A percentile compares a stretch with the other conserved stretches of the same genome.
Evolutionary conservation across 768 basidiomycete genomes (phyloP).

Genomic region (Lyophyllum shimeji): DNA sequence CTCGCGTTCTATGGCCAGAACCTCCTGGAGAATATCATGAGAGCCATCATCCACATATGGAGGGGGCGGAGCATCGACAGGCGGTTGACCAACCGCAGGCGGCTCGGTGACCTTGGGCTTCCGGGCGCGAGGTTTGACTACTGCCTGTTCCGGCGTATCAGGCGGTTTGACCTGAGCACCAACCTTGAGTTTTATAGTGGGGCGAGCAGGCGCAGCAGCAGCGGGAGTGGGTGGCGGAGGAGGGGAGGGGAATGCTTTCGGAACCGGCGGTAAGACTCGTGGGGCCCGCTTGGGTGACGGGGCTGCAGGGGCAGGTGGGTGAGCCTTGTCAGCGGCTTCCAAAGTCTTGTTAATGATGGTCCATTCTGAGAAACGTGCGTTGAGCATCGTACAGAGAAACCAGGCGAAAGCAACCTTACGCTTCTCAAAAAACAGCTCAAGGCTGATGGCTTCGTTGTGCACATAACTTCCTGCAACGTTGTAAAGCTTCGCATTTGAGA

Average conservation of each 20-base stretch:
- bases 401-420: conserved; percentile 44
- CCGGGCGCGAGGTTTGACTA: conserved; percentile 36
- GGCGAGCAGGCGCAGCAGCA: conserved; percentile 38
- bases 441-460: conserved; percentile 68
- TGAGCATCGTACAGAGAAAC: not conserved
- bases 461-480: conserved; percentile 72
- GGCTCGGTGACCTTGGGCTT: conserved; percentile 43
- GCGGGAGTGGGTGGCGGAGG: conserved; percentile 18
- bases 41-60: conserved; percentile 81
- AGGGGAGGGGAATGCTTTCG: conserved; percentile 34
- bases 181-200: conserved; percentile 71
- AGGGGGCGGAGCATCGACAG: conserved; percentile 60
- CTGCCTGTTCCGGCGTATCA: conserved; percentile 29
- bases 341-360: conserved; percentile 81
- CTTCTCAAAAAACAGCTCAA: conserved; percentile 86
- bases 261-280: conserved; percentile 37
- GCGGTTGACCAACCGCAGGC: conserved; percentile 27
- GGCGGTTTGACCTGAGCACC: conserved; percentile 34
- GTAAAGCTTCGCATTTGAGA: conserved; percentile 84
- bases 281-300: conserved; percentile 27
- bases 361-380: conserved; percentile 69
- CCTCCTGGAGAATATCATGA: conserved; percentile 78
- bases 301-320: conserved; percentile 19
- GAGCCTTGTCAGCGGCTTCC: conserved; percentile 59
- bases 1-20: conserved; percentile 75